phyloP scores from a whole-genome alignment of 23 red algal genomes.

The Pyropia haitanensis region DNA sequence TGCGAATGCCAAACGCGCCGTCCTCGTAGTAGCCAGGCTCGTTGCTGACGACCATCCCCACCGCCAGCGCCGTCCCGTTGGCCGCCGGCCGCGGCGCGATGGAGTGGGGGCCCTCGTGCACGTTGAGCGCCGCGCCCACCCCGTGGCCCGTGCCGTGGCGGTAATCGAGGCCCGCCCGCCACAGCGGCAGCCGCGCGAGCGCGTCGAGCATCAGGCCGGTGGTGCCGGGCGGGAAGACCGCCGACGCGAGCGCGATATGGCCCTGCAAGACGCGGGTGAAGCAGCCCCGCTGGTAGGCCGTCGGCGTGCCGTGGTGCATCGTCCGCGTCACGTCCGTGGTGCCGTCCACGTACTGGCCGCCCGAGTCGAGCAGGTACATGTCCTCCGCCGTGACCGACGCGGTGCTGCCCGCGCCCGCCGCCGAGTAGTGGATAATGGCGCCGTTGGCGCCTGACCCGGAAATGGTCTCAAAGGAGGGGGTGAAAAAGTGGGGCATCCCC shows the following conservation, averaged over 20 bases:
- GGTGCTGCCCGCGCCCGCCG: conserved; percentile 19
- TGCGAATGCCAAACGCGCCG: conserved; percentile 85
- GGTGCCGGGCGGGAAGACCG: conserved; percentile 76
- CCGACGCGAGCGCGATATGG: conserved; percentile 79
- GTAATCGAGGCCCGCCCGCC: conserved; percentile 86
- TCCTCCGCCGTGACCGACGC: conserved; percentile 26
- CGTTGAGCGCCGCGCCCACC: conserved; percentile 84
- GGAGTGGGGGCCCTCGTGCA: conserved; percentile 96
- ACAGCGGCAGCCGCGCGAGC: conserved; percentile 75
- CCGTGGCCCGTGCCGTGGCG: conserved; percentile 97
- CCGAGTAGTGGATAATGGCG: conserved; percentile 88
- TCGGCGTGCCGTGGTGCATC: conserved; percentile 76
- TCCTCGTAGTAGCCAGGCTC: conserved; percentile 99
- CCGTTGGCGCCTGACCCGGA: conserved; percentile 73
- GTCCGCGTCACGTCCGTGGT: conserved; percentile 97
- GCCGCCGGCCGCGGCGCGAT: conserved; percentile 68
- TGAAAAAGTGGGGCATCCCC: conserved; percentile 54
- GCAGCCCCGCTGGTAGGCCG: conserved; percentile 58
- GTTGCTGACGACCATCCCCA: conserved; percentile 83
- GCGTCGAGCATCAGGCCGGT: conserved; percentile 76
- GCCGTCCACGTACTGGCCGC: conserved; percentile 90
- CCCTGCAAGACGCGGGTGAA: conserved; percentile 92
- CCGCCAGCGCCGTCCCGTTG: conserved; percentile 52
- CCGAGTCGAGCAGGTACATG: conserved; percentile 87
- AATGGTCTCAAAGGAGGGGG: conserved; percentile 85